Evolutionary conservation across 2,329 filamentous ascomycete species (phyloP).

Genomic region (Pestalotiopsis sp.): DNA sequence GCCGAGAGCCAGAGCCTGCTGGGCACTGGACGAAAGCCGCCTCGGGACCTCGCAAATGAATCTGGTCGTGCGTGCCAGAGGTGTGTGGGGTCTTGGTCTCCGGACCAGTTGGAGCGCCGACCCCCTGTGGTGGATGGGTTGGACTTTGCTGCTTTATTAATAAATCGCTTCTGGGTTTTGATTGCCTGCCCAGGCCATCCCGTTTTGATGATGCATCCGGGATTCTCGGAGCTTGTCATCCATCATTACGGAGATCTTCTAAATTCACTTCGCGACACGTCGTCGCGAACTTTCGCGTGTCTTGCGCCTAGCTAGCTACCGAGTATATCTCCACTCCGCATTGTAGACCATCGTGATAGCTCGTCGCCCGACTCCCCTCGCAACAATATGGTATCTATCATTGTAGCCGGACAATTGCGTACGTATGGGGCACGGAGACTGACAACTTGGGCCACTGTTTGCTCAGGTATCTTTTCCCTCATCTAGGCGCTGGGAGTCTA

Average conservation of each 20-base stretch:
- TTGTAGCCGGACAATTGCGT: neutral
- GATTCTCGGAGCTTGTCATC: neutral
- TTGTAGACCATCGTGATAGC: neutral
- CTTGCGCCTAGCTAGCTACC: neutral
- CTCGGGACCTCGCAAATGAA: neutral
- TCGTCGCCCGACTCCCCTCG: neutral
- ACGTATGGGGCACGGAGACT: neutral
- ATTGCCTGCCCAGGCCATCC: neutral
- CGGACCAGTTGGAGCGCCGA: conserved; percentile 10
- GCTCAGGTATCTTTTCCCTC: neutral
- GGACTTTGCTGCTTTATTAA: neutral
- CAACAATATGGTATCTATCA: neutral
- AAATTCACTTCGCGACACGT: neutral
- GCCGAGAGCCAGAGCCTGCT: neutral
- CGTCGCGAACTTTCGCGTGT: neutral
- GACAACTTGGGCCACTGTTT: neutral
- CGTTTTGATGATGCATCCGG: neutral
- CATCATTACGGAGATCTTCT: neutral
- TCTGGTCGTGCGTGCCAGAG: conserved; percentile 5
- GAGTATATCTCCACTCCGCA: neutral
- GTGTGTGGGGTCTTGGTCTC: conserved; percentile 2
- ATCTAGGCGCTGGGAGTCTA: neutral
- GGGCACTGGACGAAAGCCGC: neutral
- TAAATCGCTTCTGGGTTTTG: neutral
- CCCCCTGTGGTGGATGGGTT: neutral